These are phyloP conservation scores for Zygnema circumcarinatum DNA, from an alignment of 139 green algal genomes.

Conservation along the genomic window DNA sequence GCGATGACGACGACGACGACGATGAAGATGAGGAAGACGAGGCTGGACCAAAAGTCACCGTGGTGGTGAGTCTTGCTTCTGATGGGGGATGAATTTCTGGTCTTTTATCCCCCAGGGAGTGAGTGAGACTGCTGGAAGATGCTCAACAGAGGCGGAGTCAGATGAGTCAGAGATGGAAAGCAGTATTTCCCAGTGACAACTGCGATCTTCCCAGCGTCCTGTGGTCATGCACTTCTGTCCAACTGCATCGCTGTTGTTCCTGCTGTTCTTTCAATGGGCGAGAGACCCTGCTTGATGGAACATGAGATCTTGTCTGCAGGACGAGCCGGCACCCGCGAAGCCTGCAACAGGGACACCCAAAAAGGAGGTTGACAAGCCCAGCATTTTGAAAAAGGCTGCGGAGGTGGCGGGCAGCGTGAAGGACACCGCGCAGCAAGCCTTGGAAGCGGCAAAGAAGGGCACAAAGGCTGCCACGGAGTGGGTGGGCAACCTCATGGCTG, in stretches of 20 bases:
- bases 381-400: background rate
- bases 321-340: too few relatives aligned
- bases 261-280: background rate
- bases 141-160: too few relatives aligned
- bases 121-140: too few relatives aligned
- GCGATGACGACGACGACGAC: constrained; percentile 18
- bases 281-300: background rate
- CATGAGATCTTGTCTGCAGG: background rate
- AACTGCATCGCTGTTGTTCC: background rate
- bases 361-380: too few relatives aligned
- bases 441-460: background rate
- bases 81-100: background rate
- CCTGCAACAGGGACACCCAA: background rate
- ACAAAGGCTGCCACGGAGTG: background rate
- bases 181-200: background rate
- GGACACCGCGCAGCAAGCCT: background rate
- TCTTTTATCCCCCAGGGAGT: background rate
- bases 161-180: too few relatives aligned
- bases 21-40: constrained; percentile 18
- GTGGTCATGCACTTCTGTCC: background rate
- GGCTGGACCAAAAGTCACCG: background rate
- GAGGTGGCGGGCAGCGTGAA: background rate
- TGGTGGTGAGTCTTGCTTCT: background rate
- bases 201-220: background rate
- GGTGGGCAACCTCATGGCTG: background rate